These are phyloP conservation scores for Globisporangium yorkense DNA, from an alignment of 352 stramenopile genomes.

Conservation along the genomic window DNA sequence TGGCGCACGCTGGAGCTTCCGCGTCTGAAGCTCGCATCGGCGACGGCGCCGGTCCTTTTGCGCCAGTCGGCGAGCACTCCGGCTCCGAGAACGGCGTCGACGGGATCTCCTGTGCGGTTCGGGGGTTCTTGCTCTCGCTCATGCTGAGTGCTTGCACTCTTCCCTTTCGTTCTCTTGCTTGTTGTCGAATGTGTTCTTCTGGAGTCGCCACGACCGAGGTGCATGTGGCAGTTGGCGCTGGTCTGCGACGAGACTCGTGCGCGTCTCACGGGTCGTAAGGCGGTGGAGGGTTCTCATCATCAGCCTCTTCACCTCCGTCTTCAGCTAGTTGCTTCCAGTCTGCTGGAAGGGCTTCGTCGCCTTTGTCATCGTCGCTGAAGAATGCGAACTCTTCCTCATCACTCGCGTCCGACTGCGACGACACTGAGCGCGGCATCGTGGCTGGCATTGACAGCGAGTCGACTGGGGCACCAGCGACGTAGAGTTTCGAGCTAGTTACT, in stretches of 20 bases:
- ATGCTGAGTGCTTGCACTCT: not conserved
- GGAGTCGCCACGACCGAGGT: too few relatives aligned
- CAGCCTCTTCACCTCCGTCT: not conserved
- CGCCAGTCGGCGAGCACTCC: not conserved
- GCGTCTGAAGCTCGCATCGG: not conserved
- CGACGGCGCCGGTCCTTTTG: not conserved
- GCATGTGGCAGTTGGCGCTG: not conserved
- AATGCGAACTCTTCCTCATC: constrained; percentile 4
- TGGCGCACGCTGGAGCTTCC: constrained; percentile 17
- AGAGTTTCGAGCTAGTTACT: too few relatives aligned
- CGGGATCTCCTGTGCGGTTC: constrained; percentile 11
- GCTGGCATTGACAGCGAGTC: too few relatives aligned
- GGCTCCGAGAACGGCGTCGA: constrained; percentile 5
- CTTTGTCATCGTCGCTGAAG: constrained; percentile 5
- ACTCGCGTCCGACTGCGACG: not conserved
- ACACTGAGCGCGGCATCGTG: not conserved
- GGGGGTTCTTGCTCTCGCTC: constrained; percentile 1
- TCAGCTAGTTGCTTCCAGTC: not conserved
- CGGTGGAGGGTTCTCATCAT: too few relatives aligned
- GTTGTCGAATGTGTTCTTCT: not conserved
- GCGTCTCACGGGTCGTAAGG: not conserved
- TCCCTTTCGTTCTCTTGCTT: not conserved
- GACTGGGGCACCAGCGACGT: too few relatives aligned
- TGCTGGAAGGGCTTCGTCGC: not conserved
- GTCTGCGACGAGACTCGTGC: too few relatives aligned